Evolutionary conservation across 2,329 filamentous ascomycete genomes (phyloP).

Genomic region (Colletotrichum somersetense): DNA sequence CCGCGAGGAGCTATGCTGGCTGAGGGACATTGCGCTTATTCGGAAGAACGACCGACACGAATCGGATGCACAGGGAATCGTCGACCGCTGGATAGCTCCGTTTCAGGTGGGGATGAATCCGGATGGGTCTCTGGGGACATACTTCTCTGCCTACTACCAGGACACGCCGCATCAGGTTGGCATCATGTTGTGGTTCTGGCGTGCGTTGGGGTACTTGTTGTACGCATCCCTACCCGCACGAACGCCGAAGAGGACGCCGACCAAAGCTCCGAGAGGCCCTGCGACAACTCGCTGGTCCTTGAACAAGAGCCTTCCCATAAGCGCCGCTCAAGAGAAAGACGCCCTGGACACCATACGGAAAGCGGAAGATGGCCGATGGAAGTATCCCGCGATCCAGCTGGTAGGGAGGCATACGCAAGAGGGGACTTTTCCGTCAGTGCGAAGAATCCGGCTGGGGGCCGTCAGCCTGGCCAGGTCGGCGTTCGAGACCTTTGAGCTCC

Average conservation of each 20-base stretch:
- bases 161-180: neutral
- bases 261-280: neutral
- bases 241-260: neutral
- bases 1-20: neutral
- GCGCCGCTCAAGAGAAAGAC: neutral
- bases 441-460: neutral
- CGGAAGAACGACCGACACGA: slow-evolving; percentile 11
- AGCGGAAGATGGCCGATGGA: neutral
- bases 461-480: neutral
- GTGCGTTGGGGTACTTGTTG: slow-evolving; percentile 25
- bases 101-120: neutral
- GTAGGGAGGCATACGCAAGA: neutral
- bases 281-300: neutral
- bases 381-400: neutral
- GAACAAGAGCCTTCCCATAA: neutral
- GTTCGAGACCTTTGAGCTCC: neutral
- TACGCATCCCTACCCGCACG: slow-evolving; percentile 22
- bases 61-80: neutral
- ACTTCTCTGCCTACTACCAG: too few relatives aligned
- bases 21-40: neutral
- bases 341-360: neutral
- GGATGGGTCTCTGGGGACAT: neutral
- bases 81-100: neutral
- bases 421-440: neutral
- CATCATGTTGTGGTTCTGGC: slow-evolving; percentile 32